Evolutionary conservation across 2,329 filamentous ascomycete genomes (phyloP).

Genomic region (Ophiostoma pallidulum): DNA sequence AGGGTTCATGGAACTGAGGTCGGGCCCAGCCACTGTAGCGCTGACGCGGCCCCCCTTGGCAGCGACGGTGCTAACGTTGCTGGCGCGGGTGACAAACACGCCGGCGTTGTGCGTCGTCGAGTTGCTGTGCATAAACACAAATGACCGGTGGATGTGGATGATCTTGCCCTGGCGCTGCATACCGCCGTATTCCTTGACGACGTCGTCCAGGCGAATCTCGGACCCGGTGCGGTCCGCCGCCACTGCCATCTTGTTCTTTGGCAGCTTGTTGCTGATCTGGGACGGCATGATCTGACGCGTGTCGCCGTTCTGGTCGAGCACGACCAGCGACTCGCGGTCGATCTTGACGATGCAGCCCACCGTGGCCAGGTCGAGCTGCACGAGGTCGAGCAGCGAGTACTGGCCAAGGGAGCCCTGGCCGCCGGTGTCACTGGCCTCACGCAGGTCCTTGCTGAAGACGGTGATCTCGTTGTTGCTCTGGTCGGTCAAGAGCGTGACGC

Average conservation of each 20-base stretch:
- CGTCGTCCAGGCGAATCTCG: slow-evolving; percentile 85
- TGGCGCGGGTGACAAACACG: slow-evolving; percentile 78
- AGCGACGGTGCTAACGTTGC: slow-evolving; percentile 82
- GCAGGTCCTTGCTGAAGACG: slow-evolving; percentile 93
- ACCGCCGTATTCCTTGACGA: slow-evolving; percentile 80
- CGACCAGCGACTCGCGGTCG: slow-evolving; percentile 81
- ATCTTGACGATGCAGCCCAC: slow-evolving; percentile 93
- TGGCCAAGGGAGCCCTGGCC: slow-evolving; percentile 77
- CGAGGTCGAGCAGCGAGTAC: slow-evolving; percentile 85
- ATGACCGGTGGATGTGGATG: slow-evolving; percentile 88
- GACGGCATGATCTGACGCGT: slow-evolving; percentile 77
- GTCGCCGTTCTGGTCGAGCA: slow-evolving; percentile 84
- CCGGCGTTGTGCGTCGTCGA: slow-evolving; percentile 77
- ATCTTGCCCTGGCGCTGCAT: slow-evolving; percentile 82
- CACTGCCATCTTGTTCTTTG: slow-evolving; percentile 71
- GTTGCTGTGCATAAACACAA: slow-evolving; percentile 80
- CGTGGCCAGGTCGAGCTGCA: slow-evolving; percentile 86
- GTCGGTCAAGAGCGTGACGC: slow-evolving; percentile 86
- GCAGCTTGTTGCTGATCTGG: slow-evolving; percentile 82
- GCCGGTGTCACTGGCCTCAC: slow-evolving; percentile 86
- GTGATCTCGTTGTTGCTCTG: slow-evolving; percentile 90
- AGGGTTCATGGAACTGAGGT: slow-evolving; percentile 87
- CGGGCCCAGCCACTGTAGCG: slow-evolving; percentile 52
- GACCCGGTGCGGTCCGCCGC: slow-evolving; percentile 89
- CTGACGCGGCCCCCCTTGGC: slow-evolving; percentile 81